phyloP scores from a whole-genome alignment of 176 grass and related monocot species.

The Triticum aestivum region DNA sequence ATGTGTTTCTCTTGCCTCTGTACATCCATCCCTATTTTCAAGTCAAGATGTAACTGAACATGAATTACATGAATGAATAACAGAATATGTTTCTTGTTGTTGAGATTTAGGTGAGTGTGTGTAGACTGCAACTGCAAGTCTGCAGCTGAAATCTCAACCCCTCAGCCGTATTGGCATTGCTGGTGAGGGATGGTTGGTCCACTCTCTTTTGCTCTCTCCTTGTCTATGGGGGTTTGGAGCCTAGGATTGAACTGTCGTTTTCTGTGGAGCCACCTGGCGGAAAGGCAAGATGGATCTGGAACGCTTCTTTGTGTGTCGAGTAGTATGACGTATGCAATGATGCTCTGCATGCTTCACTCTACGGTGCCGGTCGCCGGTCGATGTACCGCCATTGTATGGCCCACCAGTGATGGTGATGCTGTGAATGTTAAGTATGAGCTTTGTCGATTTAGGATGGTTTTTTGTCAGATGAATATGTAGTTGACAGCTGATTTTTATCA shows the following conservation, averaged over 20 bases:
- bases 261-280: conserved; percentile 6
- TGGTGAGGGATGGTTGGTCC: neutral
- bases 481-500: neutral
- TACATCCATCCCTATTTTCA: conserved; percentile 17
- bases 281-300: conserved; percentile 2
- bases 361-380: neutral
- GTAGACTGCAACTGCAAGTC: neutral
- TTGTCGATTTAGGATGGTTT: neutral
- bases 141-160: neutral
- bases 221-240: neutral
- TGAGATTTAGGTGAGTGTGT: neutral
- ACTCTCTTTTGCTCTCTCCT: neutral
- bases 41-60: neutral
- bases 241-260: conserved; percentile 1
- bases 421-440: neutral
- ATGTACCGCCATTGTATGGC: neutral
- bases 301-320: neutral
- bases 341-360: neutral
- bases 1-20: neutral
- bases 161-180: neutral
- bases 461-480: neutral
- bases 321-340: neutral
- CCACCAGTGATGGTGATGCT: neutral
- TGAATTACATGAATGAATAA: conserved; percentile 4
- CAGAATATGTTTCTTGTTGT: neutral